Evolutionary conservation across 148 eudicot species (phyloP), one percentile per base, ranked within the genome.

Genomic region (Amaranthus palmeri): DNA sequence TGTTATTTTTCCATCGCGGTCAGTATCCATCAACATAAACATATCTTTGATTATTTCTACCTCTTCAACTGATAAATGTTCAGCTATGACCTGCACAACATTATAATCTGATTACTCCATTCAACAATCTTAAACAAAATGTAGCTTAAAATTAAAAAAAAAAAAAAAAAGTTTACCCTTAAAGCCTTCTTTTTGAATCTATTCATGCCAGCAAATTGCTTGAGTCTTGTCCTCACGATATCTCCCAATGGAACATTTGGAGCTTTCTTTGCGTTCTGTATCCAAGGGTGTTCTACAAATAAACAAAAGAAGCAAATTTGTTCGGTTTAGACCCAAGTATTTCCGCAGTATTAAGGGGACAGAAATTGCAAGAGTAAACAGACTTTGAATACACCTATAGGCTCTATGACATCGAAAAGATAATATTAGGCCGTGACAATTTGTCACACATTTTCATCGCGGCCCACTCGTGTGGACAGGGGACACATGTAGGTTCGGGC

Each of bases 191-290:
- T 92, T 74, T 92, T 92, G 77, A 92, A 92, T 79, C 88, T 85
- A 70, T 92, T 92, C 97, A 92, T 90, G 45, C 83, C 84, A 13
- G 96, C 88, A 58, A 92, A 92, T 64, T 92, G 97, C 83, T 88
- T 92, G 50, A 92, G 93, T 68, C 97, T 78, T 55, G 92, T 83
- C 79, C 97, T 84, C 10, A 92, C 97, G 48, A 92, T 88, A 67
- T 92, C 97, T 61, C 97, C 97, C 51, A 92, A 74, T 7, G 96
- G 97, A 8, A 90, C 93, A 84, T 92, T 92, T 65, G 97, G 74
- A 72, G 96, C 96, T 76, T 92, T 92, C 84, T 92, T 92, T 9
- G 88, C 86, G 70, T 92, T 87, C 76, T 89, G 97, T 72, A 92
- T 82, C 97, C 97, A 92, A 43, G 95, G 95, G 74, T 92, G 97